Percentiles rank a stretch among this genome's conserved stretches.
Conservation (phyloP, 2,329 filamentous ascomycete species). For the Fusarium sp. region DNA sequence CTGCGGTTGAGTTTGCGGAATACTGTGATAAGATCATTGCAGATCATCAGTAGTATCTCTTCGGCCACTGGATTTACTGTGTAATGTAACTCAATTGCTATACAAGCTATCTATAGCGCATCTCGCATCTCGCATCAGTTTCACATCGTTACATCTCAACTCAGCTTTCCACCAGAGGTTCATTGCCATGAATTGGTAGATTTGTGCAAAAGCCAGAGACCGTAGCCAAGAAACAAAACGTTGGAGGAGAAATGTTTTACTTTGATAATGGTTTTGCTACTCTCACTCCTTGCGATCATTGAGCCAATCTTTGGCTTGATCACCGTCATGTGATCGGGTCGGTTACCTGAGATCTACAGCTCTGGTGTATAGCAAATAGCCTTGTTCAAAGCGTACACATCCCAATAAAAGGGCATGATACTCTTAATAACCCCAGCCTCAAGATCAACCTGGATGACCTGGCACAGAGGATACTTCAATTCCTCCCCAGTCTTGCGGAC, state of each 20-base stretch:
- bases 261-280: not conserved
- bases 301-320: not conserved
- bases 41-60: not conserved
- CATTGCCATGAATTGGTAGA: not conserved
- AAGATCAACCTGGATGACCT: slow-evolving; percentile 48
- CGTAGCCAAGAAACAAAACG: not conserved
- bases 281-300: not conserved
- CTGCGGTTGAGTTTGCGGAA: slow-evolving; percentile 14
- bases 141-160: not conserved
- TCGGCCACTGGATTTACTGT: not conserved
- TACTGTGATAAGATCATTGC: slow-evolving; percentile 7
- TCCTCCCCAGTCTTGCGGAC: slow-evolving; percentile 47
- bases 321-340: not conserved
- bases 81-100: not conserved
- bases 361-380: slow-evolving; percentile 32
- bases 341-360: not conserved
- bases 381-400: slow-evolving; percentile 43
- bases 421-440: slow-evolving; percentile 46
- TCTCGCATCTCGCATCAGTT: too few relatives aligned
- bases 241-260: not conserved
- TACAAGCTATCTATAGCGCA: too few relatives aligned
- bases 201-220: not conserved
- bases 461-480: slow-evolving; percentile 44
- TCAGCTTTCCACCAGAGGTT: not conserved
- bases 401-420: slow-evolving; percentile 51